Percentiles rank a stretch among this genome's conserved stretches.
These are phyloP conservation scores for Cladophialophora immunda DNA, from an alignment of 2,329 filamentous ascomycete species.

Conservation along the genomic window DNA sequence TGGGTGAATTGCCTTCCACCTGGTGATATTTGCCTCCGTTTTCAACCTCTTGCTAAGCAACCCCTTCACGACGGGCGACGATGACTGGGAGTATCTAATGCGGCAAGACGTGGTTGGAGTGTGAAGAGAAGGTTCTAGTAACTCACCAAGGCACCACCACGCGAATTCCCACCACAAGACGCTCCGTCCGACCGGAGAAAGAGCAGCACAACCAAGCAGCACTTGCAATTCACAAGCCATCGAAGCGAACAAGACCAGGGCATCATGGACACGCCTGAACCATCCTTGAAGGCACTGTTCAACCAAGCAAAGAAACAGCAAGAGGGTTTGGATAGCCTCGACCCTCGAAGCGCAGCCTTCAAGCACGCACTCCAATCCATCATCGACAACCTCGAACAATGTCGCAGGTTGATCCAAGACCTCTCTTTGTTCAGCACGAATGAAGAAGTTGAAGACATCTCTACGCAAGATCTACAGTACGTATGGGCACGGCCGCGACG, in stretches of 20 bases:
- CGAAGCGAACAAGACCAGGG: background rate
- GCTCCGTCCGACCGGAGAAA: background rate
- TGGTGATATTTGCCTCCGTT: constrained; percentile 10
- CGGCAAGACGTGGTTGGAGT: background rate
- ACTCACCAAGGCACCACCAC: background rate
- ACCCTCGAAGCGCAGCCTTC: constrained; percentile 35
- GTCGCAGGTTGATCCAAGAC: constrained; percentile 72
- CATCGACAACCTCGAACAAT: constrained; percentile 61
- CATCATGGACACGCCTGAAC: constrained; percentile 30
- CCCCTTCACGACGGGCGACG: background rate
- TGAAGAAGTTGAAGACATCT: constrained; percentile 85
- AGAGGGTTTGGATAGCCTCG: constrained; percentile 36
- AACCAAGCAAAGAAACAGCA: constrained; percentile 34
- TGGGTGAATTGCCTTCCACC: background rate
- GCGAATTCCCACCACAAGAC: too few species aligned
- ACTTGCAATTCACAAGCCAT: background rate
- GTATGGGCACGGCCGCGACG: constrained; percentile 20
- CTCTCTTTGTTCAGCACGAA: constrained; percentile 90
- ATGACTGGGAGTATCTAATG: background rate
- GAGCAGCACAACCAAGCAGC: background rate
- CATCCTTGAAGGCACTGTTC: constrained; percentile 37
- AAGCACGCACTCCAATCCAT: constrained; percentile 34
- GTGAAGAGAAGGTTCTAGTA: constrained; percentile 3
- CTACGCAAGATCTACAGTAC: constrained; percentile 83
- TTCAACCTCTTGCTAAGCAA: background rate